phyloP scores from a whole-genome alignment of 768 basidiomycete species.

The Boletus rubroflammeus region DNA sequence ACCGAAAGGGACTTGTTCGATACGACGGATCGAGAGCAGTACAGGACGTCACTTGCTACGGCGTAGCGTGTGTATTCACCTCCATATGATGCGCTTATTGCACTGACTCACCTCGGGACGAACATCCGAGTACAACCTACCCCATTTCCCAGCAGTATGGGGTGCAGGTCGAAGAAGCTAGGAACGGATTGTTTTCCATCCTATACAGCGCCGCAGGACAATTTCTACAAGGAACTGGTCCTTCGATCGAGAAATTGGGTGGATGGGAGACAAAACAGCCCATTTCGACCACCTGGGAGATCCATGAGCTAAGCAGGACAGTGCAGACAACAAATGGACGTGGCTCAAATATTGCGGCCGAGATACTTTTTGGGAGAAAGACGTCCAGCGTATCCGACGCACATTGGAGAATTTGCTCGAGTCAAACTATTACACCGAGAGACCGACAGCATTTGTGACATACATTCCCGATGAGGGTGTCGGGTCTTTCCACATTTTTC shows the following conservation, averaged over 20 bases:
- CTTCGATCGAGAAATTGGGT: conserved; percentile 18
- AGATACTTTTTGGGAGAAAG: too few species aligned
- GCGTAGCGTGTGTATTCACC: conserved; percentile 54
- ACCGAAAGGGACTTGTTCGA: conserved; percentile 27
- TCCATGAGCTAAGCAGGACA: too few species aligned
- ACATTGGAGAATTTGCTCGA: too few species aligned
- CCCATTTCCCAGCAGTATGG: conserved; percentile 36
- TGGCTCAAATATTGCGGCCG: too few species aligned
- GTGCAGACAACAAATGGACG: too few species aligned
- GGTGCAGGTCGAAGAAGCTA: conserved; percentile 35
- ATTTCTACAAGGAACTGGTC: conserved; percentile 45
- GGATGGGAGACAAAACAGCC: conserved; percentile 42
- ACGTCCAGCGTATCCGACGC: too few species aligned
- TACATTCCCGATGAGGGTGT: too few species aligned
- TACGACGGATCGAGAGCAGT: conserved; percentile 17
- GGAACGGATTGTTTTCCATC: conserved; percentile 42
- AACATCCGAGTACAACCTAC: conserved; percentile 26
- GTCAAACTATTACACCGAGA: too few species aligned
- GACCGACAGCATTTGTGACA: too few species aligned
- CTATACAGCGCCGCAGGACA: conserved; percentile 46
- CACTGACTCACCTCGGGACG: conserved; percentile 48
- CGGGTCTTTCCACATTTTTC: too few species aligned
- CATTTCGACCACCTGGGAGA: conserved; percentile 38
- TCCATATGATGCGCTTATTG: conserved; percentile 62
- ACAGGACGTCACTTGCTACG: conserved; percentile 44